Evolutionary conservation across 73 alveolate genomes (phyloP).

Genomic region (Durusdinium trenchii): DNA sequence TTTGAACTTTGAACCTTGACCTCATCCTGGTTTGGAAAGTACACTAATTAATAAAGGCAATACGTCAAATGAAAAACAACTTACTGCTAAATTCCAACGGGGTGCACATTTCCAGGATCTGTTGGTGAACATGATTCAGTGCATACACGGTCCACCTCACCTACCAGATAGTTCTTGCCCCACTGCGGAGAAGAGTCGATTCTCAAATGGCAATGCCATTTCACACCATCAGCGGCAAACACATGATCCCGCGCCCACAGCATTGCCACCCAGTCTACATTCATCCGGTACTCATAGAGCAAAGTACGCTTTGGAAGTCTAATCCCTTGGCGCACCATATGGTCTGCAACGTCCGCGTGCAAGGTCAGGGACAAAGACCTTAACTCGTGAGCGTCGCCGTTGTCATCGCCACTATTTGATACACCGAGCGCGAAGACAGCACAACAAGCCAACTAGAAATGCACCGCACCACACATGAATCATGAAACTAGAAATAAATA

Average conservation of each 20-base stretch:
- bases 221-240: neutral
- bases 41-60: too few relatives aligned
- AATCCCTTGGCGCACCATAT: neutral
- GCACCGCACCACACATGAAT: too few relatives aligned
- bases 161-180: neutral
- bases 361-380: neutral
- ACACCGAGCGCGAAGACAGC: too few relatives aligned
- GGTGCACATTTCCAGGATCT: neutral
- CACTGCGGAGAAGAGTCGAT: slow-evolving; percentile 10
- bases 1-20: too few relatives aligned
- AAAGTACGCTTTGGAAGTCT: neutral
- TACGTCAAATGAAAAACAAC: too few relatives aligned
- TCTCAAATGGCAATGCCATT: neutral
- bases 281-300: slow-evolving; percentile 26
- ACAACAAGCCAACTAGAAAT: too few relatives aligned
- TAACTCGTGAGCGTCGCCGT: neutral
- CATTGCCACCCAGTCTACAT: neutral
- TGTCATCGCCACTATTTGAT: neutral
- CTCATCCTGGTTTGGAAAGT: too few relatives aligned
- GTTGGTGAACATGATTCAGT: neutral
- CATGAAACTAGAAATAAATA: too few relatives aligned
- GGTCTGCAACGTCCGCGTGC: neutral
- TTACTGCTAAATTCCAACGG: too few relatives aligned
- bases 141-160: neutral
- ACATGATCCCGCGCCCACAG: slow-evolving; percentile 1